Evolutionary conservation across 1,139 yeast species (phyloP).

Genomic region (Pichia sp.): DNA sequence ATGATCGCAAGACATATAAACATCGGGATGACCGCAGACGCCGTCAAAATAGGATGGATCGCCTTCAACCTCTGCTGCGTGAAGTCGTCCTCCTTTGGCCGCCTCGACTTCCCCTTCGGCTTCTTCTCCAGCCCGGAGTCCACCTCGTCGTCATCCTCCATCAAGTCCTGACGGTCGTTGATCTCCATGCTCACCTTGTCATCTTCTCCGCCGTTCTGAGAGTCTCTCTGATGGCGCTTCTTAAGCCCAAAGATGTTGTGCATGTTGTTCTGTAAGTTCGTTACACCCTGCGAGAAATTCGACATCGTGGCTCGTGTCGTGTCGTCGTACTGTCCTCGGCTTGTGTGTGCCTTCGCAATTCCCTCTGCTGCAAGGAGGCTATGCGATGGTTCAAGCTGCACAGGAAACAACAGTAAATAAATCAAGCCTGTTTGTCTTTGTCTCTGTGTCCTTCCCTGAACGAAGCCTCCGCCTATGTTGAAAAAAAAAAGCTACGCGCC

Average conservation of each 20-base stretch:
- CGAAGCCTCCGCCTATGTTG: too few species aligned
- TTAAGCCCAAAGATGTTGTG: constrained; percentile 17
- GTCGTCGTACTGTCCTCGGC: too few species aligned
- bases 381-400: neutral
- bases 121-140: constrained; percentile 35
- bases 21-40: constrained; percentile 81
- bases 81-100: constrained; percentile 59
- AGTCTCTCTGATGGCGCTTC: constrained; percentile 10
- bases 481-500: too few species aligned
- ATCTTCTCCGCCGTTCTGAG: neutral
- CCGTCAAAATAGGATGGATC: constrained; percentile 79
- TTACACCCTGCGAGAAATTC: constrained; percentile 16
- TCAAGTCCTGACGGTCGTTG: constrained; percentile 19
- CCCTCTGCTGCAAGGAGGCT: too few species aligned
- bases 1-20: constrained; percentile 72
- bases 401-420: too few species aligned
- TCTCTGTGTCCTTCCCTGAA: too few species aligned
- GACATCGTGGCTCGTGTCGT: constrained; percentile 8
- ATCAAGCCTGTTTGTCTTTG: too few species aligned
- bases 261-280: constrained; percentile 18
- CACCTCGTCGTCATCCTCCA: constrained; percentile 35
- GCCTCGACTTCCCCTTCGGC: constrained; percentile 40
- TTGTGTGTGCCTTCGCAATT: too few species aligned
- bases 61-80: constrained; percentile 61
- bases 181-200: constrained; percentile 6